Base-by-base conservation (phyloP, 345 rosid genomes). In the Linum lewisii region DNA sequence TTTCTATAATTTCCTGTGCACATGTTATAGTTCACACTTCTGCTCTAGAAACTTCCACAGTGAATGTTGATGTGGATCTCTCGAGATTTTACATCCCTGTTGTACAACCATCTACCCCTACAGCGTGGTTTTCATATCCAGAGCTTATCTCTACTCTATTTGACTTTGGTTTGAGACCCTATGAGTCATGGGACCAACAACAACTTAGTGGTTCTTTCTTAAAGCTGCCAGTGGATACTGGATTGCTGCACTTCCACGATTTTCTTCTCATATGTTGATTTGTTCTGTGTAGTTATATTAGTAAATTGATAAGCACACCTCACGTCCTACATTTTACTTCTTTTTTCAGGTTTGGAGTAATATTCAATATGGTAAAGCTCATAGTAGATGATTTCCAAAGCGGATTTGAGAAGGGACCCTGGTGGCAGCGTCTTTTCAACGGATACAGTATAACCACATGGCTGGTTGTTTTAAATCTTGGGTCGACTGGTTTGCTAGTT, bases 361-460 rank as follows among this genome's bases (percentile, higher is more conserved):
- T 90, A 54, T 93, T 93, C 86, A 90, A 93, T 51, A 69, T 87
- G 86, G 93, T 78, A 9, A 70, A 87, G 54, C 94, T 90, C 70
- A 44, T 85, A 37, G 45, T 81, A 61, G 96, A 93, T 93, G 99
- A 93, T 79, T 87, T 87, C 57, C 71, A 86, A 77, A 76, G 85
- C 65, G 96, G 90, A 14, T 90, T 79, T 78, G 95, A 87, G 81
- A 89, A 82, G 23, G 99, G 96, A 61, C 78, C 78, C n/a, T 81
- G 88, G 92, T 85, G 96, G 99, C 95, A 85, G 69, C 86, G 86
- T 54, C 81, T 89, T 63, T 79, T 82, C 51, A 76, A 80, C 72
- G 97, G 96, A 49, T 90, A 87, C 67, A 84, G 76, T 69, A 62
- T 81, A 26, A 87, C 81, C 34, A 90, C 96, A 60, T 87, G 88